Conservation (phyloP, 75 land plant species). For the Isoetes taiwanensis region DNA sequence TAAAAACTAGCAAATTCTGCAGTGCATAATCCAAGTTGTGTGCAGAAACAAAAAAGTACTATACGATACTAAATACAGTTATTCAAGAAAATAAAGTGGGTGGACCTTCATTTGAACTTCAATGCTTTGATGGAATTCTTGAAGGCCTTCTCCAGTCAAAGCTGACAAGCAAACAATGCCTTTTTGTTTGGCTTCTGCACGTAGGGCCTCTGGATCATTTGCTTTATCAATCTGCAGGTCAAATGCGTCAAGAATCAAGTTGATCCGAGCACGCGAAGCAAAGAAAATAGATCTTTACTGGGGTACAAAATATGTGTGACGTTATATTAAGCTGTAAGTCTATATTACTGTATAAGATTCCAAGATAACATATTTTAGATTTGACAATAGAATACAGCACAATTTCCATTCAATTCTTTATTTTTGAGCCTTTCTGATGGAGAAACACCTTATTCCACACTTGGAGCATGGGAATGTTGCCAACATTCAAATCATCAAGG, state of each 20-base stretch:
- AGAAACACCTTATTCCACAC: constrained; percentile 88
- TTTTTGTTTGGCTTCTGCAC: constrained; percentile 29
- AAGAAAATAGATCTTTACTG: neutral
- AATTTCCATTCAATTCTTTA: neutral
- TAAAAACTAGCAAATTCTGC: constrained; percentile 76
- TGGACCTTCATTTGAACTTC: constrained; percentile 67
- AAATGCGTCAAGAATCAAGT: neutral
- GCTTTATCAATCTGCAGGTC: constrained; percentile 66
- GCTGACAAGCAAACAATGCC: constrained; percentile 75
- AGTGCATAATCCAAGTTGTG: neutral
- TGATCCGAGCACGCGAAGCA: neutral
- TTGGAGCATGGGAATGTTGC: constrained; percentile 55
- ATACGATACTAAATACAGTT: neutral
- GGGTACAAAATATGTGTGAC: neutral
- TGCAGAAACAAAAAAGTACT: neutral
- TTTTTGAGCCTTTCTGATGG: neutral
- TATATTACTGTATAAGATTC: neutral
- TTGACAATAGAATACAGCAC: neutral
- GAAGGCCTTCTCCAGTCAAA: constrained; percentile 56
- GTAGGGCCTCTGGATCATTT: constrained; percentile 40
- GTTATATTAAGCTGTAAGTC: neutral
- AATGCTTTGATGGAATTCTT: constrained; percentile 57
- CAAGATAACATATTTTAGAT: neutral
- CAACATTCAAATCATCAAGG: constrained; percentile 61
- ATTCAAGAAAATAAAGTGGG: neutral